Base-by-base conservation (phyloP, 2,329 filamentous ascomycete species). In the Neonectria neomacrospora region DNA sequence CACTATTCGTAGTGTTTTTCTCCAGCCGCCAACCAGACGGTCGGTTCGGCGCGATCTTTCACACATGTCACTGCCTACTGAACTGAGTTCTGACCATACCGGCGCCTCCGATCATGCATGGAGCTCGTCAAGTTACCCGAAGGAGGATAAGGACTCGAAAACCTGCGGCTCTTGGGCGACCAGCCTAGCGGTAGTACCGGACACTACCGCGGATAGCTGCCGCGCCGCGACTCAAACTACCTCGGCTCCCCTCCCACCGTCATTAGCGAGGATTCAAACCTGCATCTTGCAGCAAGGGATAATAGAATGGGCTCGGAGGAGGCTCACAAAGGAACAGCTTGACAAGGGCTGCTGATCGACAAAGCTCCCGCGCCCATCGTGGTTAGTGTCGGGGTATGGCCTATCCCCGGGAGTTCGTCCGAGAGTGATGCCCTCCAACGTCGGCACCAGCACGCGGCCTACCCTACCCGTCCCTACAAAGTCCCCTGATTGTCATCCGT, bases 341-440 rank as follows among this genome's bases (percentile, higher is more conserved):
- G 56, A 50, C 54, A 42, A 28, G 59, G 58, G 39, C 54, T 50
- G 16, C 18, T 62, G 65, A 67, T 67, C 63, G 52, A 60, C 51
- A 45, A 44, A 52, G 57, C 53, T 64, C 58, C 44, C 50, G 56
- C 44, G 44, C 45, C 26, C 52, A 44, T 30, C 48, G 12, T 42
- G 41, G 16, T 47, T 56, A 60, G 55, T 51, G 47, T 23, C 51
- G 47, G 60, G 56, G 34, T 50, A 34, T 52, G 23, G 39, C 47
- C 47, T n/a, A 52, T 47, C 37, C 54, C 34, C 52, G 42, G 44
- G 41, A 34, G 41, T 56, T 50, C 28, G 50, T 58, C 20, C 14
- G 39, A 39, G 26, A 45, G 30, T 18, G 44, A 41, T 50, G 7
- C 37, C 37, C 34, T 16, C 42, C 42, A 45, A 14, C 42, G 16